Evolutionary conservation across 106 monocot species (phyloP).

Genomic region (Dactylorhiza incarnata): DNA sequence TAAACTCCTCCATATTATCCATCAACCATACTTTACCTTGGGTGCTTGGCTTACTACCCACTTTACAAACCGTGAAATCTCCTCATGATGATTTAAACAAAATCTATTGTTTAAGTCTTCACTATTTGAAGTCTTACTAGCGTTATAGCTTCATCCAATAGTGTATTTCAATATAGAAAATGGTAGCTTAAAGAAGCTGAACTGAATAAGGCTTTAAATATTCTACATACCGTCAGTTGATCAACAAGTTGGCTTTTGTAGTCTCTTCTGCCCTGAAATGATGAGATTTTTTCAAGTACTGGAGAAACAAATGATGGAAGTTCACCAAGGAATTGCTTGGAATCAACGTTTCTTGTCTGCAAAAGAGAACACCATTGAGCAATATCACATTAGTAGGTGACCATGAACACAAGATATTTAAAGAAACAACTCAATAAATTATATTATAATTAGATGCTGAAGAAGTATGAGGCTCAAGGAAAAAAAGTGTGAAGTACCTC

Average conservation of each 20-base stretch:
- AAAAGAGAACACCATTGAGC: not conserved
- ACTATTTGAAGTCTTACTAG: not conserved
- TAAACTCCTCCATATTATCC: no score
- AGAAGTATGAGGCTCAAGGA: not conserved
- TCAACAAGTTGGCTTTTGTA: conserved; percentile 33
- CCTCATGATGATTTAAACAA: not conserved
- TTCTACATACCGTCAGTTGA: conserved; percentile 75
- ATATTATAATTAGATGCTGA: not conserved
- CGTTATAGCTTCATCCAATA: not conserved
- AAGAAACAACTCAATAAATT: not conserved
- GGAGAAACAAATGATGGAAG: conserved; percentile 77
- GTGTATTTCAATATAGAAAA: not conserved
- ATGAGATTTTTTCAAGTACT: conserved; percentile 54
- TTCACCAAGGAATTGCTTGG: conserved; percentile 67
- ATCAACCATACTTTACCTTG: no score
- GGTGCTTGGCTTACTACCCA: not conserved
- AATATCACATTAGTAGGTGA: not conserved
- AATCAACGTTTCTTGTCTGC: conserved; percentile 88
- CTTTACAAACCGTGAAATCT: not conserved
- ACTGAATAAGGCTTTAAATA: not conserved
- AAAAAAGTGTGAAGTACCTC: not conserved
- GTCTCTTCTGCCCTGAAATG: conserved; percentile 35
- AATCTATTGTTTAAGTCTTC: not conserved
- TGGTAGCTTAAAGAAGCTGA: not conserved
- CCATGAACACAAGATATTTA: not conserved